Evolutionary conservation across 768 basidiomycete genomes (phyloP).

Genomic region (Termitomyces sp.): DNA sequence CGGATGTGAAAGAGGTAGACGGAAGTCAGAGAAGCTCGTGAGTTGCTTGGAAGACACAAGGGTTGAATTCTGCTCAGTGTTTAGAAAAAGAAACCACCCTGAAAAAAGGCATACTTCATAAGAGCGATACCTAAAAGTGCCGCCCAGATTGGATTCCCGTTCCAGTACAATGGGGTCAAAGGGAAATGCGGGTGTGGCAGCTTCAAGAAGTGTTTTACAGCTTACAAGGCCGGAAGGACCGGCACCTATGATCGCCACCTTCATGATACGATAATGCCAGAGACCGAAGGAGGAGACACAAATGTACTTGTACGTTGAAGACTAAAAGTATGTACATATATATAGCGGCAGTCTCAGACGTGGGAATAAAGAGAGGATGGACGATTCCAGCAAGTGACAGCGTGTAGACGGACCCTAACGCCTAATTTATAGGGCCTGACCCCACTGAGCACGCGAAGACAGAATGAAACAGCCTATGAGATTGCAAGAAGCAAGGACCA

Average conservation of each 20-base stretch:
- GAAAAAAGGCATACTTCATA: conserved; percentile 29
- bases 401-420: no score
- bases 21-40: conserved; percentile 56
- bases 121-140: conserved; percentile 44
- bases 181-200: conserved; percentile 28
- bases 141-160: conserved; percentile 43
- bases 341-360: no score
- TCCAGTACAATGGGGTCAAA: conserved; percentile 46
- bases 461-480: no score
- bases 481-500: no score
- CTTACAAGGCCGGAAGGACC: conserved; percentile 46
- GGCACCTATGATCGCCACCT: conserved; percentile 34
- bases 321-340: no score
- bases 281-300: no score
- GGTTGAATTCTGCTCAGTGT: conserved; percentile 31
- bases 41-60: conserved; percentile 56
- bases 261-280: conserved; percentile 13
- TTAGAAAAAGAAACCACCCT: neutral
- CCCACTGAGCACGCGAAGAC: no score
- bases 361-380: no score
- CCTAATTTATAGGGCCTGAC: no score
- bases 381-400: no score
- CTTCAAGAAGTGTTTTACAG: conserved; percentile 42
- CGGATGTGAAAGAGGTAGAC: conserved; percentile 36
- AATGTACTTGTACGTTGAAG: no score